Evolutionary conservation across 192 early-diverging fungal genomes (phyloP), one percentile per base, ranked within the genome.

Genomic region (Gonapodya prolifera): DNA sequence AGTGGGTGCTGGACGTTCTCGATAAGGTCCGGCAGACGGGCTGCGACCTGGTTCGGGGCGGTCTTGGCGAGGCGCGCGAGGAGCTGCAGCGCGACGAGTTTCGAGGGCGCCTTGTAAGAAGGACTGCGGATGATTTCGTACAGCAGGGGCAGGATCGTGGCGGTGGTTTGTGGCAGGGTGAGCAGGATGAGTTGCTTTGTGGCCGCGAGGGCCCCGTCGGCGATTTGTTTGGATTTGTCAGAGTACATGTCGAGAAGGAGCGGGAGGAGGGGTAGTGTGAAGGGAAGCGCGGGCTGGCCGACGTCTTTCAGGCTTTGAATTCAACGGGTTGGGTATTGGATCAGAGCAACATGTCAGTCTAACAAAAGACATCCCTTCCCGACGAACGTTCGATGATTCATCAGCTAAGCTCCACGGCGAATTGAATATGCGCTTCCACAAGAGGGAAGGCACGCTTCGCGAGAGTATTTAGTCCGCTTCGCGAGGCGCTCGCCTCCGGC

Each of bases 81-180:
- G 45, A 85, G 80, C 70, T 81, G 77, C 79, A 87, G 76, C 45
- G 85, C 79, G 79, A 82, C 82, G 29, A 82, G 79, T 86, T 91
- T 91, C 78, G 90, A 90, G 76, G 90, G 87, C 87, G 88, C 87
- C 83, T 90, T 94, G 79, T 89, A 86, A 77, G 90, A 89, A 8
- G 45, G n/a, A 83, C 91, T 92, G 76, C 87, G 85, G 79, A 92
- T 85, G 75, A 86, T 87, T 69, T 86, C 87, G 77, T 88, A 80
- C 70, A 92, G 83, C 76, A 87, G 82, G 34, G 91, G 90, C 35
- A 94, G 86, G 82, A 91, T 81, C 71, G 45, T n/a, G n/a, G n/a
- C n/a, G n/a, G n/a, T n/a, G 85, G 76, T 74, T n/a, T n/a, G n/a
- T n/a, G n/a, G 78, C 84, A 84, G 76, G 83, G 79, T 45, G 82